Base-by-base conservation (phyloP, 495 filamentous ascomycete genomes). In the Podospora bellae-mahoneyi region DNA sequence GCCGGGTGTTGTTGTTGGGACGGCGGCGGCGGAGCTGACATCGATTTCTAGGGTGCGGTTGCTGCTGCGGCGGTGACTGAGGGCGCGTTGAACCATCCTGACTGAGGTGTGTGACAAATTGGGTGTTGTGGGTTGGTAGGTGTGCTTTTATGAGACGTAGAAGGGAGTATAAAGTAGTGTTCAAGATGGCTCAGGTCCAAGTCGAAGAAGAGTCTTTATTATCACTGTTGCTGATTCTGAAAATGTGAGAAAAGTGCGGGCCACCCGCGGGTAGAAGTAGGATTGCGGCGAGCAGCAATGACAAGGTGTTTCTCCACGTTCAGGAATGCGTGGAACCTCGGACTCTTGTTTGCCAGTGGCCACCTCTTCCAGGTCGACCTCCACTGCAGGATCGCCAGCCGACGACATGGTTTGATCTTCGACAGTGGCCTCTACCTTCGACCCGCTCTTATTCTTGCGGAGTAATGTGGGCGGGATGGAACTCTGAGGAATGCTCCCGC, bases 21-120 rank as follows among this genome's bases (percentile, higher is more conserved):
- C 54, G 34, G 13, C 15, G 56, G 44, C 23, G 32, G 30, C 18
- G 56, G 56, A 19, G 61, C 62, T 28, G 39, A 63, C 65, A 48
- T 66, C 63, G 69, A 71, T 28, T 26, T 67, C 62, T 34, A 71
- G 60, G 27, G 13, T 60, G 63, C 58, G 69, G 16, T 53, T 23
- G 55, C 16, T 60, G 58, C 60, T 60, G 1, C 66, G 63, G 32
- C 69, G 66, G 55, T 60, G 69, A 59, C 48, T 55, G 9, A 71
- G 62, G 26, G 69, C 66, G 63, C 60, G 69, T 13, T 32, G 67
- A 30, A 69, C 67, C 67, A 69, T 69, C 34, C 20, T 68, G 13
- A 27, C 32, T 39, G 18, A 20, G 39, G 13, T 60, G 32, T 34
- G 53, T 4, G 16, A 23, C 6, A 23, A 16, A 4, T 62, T 20